Percentiles rank a stretch among this genome's conserved stretches.
Evolutionary conservation across 192 early-diverging fungal species (phyloP).

Genomic region (Phlyctochytrium arcticum): DNA sequence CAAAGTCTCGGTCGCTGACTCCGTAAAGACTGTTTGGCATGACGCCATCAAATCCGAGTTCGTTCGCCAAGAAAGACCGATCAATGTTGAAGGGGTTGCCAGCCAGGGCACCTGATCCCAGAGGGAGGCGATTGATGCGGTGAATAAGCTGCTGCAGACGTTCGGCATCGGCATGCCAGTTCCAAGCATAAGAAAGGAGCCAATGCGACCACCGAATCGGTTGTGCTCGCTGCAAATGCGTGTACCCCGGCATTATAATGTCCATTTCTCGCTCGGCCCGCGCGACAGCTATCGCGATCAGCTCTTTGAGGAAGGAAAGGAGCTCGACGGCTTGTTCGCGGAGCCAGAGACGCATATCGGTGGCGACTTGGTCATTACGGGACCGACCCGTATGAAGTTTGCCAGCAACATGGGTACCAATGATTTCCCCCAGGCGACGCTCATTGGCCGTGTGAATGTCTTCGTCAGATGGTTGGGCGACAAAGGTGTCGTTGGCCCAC

Average conservation of each 20-base stretch:
- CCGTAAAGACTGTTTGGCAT: slow-evolving; percentile 89
- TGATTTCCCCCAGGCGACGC: slow-evolving; percentile 84
- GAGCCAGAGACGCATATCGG: slow-evolving; percentile 94
- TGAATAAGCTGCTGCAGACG: slow-evolving; percentile 77
- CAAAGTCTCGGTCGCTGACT: slow-evolving; percentile 94
- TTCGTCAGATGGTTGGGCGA: slow-evolving; percentile 75
- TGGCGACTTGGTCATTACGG: slow-evolving; percentile 98
- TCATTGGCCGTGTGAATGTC: slow-evolving; percentile 99
- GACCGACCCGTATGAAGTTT: slow-evolving; percentile 96
- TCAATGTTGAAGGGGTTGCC: slow-evolving; percentile 97
- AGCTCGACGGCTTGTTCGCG: slow-evolving; percentile 71
- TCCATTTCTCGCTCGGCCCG: slow-evolving; percentile 88
- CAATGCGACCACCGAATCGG: slow-evolving; percentile 97
- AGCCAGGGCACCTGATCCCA: slow-evolving; percentile 92
- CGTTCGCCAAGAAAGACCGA: slow-evolving; percentile 80
- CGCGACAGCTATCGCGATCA: slow-evolving; percentile 67
- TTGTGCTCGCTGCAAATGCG: slow-evolving; percentile 97
- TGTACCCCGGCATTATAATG: slow-evolving; percentile 98
- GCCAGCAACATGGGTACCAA: slow-evolving; percentile 88
- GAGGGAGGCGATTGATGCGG: slow-evolving; percentile 78
- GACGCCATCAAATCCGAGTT: slow-evolving; percentile 80
- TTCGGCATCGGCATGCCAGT: slow-evolving; percentile 82
- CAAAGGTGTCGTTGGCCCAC: slow-evolving; percentile 76
- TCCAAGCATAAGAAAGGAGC: slow-evolving; percentile 86
- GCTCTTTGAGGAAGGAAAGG: slow-evolving; percentile 63